These are phyloP conservation scores for Aspergillus caelatus DNA, from an alignment of 2,329 filamentous ascomycete species.

Conservation along the genomic window DNA sequence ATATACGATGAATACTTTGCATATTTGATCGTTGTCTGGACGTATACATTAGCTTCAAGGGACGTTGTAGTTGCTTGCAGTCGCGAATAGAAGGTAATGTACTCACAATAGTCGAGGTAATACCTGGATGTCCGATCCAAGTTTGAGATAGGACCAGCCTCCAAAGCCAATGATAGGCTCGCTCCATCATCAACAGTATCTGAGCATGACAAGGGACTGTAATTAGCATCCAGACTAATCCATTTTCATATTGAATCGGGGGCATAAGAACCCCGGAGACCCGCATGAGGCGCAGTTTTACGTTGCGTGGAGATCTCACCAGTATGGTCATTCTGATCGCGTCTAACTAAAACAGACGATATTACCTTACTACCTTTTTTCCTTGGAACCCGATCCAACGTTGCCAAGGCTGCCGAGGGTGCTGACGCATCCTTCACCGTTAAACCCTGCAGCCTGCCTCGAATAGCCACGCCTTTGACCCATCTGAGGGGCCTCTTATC, in stretches of 20 bases:
- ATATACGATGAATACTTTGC: slow-evolving; percentile 38
- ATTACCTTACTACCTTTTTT: neutral
- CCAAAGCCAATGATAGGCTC: neutral
- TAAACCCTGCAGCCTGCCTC: slow-evolving; percentile 33
- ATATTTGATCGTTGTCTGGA: slow-evolving; percentile 38
- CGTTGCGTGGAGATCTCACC: neutral
- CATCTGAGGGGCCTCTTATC: slow-evolving; percentile 38
- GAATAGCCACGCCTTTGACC: slow-evolving; percentile 41
- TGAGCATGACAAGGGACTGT: neutral
- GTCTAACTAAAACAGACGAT: neutral
- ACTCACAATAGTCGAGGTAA: slow-evolving; percentile 39
- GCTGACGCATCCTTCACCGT: slow-evolving; percentile 18
- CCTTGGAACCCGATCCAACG: neutral
- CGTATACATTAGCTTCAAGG: neutral
- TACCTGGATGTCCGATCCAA: slow-evolving; percentile 28
- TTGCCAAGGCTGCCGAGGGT: neutral
- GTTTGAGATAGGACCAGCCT: neutral
- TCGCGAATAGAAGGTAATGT: neutral
- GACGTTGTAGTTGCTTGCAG: neutral
- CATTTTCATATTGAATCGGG: neutral
- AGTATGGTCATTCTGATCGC: neutral
- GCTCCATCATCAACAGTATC: neutral
- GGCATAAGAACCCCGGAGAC: neutral
- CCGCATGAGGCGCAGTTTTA: neutral
- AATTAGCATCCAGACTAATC: neutral